Evolutionary conservation across 2,329 filamentous ascomycete genomes (phyloP).

Genomic region (Cadophora sp.): DNA sequence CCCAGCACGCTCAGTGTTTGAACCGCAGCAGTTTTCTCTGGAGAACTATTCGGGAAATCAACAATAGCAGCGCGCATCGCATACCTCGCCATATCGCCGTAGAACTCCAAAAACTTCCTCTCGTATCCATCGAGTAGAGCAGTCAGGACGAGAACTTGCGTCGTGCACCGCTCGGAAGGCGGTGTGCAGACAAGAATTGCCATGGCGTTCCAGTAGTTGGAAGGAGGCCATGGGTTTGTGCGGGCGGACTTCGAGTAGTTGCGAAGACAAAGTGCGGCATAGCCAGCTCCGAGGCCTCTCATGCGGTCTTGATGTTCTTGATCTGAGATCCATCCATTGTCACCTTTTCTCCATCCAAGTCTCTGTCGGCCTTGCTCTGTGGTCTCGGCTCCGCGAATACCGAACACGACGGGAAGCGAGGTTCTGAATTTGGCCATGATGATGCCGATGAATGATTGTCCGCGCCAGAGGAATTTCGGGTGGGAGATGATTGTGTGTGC

Average conservation of each 20-base stretch:
- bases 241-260: slow-evolving; percentile 74
- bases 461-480: slow-evolving; percentile 70
- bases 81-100: slow-evolving; percentile 76
- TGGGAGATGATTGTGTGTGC: slow-evolving; percentile 77
- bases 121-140: slow-evolving; percentile 77
- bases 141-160: slow-evolving; percentile 73
- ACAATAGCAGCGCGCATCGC: slow-evolving; percentile 74
- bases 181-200: slow-evolving; percentile 80
- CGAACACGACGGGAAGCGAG: slow-evolving; percentile 84
- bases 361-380: slow-evolving; percentile 69
- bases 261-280: slow-evolving; percentile 80
- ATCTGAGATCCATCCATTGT: slow-evolving; percentile 63
- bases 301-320: slow-evolving; percentile 83
- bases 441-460: slow-evolving; percentile 77
- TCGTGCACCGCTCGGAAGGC: slow-evolving; percentile 69
- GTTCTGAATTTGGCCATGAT: slow-evolving; percentile 86
- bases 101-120: slow-evolving; percentile 79
- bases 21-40: slow-evolving; percentile 54
- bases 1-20: slow-evolving; percentile 60
- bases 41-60: slow-evolving; percentile 69
- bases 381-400: slow-evolving; percentile 76
- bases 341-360: slow-evolving; percentile 74
- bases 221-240: slow-evolving; percentile 79
- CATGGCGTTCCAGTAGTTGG: slow-evolving; percentile 82
- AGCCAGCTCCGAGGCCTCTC: slow-evolving; percentile 84